A percentile compares a stretch with the other conserved stretches of the same genome.
Evolutionary conservation across 208 protist genomes (phyloP).

Genomic region (Leishmania gerbilli): DNA sequence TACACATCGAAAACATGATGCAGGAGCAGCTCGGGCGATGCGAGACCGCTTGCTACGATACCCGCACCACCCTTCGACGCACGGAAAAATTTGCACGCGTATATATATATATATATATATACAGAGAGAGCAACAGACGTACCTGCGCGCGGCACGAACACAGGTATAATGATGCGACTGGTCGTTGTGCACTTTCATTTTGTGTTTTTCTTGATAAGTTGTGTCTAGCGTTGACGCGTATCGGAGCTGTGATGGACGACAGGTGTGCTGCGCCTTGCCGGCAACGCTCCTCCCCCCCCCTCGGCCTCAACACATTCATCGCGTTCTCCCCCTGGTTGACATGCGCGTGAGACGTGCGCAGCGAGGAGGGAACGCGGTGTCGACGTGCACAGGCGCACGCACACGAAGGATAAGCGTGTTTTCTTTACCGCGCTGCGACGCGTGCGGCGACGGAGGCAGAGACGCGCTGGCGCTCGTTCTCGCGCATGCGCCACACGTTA

Average conservation of each 20-base stretch:
- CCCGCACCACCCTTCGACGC: too few relatives aligned
- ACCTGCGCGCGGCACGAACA: too few relatives aligned
- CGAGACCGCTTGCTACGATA: too few relatives aligned
- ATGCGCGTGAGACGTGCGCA: too few relatives aligned
- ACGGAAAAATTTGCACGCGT: too few relatives aligned
- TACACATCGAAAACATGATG: background rate
- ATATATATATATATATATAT: too few relatives aligned
- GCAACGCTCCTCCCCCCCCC: background rate
- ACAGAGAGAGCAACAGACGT: too few relatives aligned
- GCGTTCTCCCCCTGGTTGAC: background rate
- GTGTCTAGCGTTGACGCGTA: background rate
- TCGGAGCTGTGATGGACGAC: background rate
- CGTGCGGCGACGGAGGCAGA: constrained; percentile 11
- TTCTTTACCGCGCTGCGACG: background rate
- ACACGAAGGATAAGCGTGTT: background rate
- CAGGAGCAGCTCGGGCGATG: background rate
- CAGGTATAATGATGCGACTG: background rate
- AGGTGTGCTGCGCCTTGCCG: background rate
- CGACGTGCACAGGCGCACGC: background rate
- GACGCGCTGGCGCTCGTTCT: background rate
- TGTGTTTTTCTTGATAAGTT: background rate
- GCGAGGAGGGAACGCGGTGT: background rate
- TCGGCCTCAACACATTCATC: too few relatives aligned
- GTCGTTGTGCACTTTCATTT: background rate
- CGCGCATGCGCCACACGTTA: constrained; percentile 16